Conservation (phyloP, 2,329 filamentous ascomycete species). For the Ophidiomyces ophidiicola region DNA sequence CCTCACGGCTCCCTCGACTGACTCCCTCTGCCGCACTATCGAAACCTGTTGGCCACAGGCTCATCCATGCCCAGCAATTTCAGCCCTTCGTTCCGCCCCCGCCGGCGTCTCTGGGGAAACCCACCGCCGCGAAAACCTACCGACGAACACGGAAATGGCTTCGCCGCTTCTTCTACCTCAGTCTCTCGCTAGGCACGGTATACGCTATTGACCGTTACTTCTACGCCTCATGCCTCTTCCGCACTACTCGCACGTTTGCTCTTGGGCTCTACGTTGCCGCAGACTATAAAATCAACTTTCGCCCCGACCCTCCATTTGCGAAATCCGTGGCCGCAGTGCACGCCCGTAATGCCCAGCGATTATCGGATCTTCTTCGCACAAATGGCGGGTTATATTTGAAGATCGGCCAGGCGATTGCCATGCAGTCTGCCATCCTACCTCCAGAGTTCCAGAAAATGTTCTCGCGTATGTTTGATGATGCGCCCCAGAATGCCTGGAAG, state of each 20-base stretch:
- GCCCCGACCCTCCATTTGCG: constrained; percentile 60
- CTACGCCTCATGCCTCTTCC: constrained; percentile 66
- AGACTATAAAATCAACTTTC: constrained; percentile 96
- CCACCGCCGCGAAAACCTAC: constrained; percentile 59
- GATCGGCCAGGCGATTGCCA: constrained; percentile 94
- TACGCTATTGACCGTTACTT: constrained; percentile 61
- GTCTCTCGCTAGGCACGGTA: constrained; percentile 46
- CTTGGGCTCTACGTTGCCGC: constrained; percentile 67
- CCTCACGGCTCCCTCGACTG: neutral
- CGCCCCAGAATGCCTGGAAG: constrained; percentile 79
- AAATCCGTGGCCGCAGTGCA: constrained; percentile 68
- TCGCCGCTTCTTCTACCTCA: constrained; percentile 56
- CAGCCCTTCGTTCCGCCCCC: constrained; percentile 59
- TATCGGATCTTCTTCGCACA: constrained; percentile 66
- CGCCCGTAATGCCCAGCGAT: constrained; percentile 64
- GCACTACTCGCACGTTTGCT: constrained; percentile 70
- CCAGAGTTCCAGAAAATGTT: constrained; percentile 97
- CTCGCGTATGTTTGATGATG: constrained; percentile 91
- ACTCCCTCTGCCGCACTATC: neutral
- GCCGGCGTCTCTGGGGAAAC: constrained; percentile 63
- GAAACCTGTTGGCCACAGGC: neutral
- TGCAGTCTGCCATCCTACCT: constrained; percentile 90
- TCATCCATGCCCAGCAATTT: constrained; percentile 12
- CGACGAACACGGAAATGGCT: constrained; percentile 59
- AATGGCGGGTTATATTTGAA: constrained; percentile 96